Conservation (phyloP, 257 asterid genomes). For the Rehmannia glutinosa region DNA sequence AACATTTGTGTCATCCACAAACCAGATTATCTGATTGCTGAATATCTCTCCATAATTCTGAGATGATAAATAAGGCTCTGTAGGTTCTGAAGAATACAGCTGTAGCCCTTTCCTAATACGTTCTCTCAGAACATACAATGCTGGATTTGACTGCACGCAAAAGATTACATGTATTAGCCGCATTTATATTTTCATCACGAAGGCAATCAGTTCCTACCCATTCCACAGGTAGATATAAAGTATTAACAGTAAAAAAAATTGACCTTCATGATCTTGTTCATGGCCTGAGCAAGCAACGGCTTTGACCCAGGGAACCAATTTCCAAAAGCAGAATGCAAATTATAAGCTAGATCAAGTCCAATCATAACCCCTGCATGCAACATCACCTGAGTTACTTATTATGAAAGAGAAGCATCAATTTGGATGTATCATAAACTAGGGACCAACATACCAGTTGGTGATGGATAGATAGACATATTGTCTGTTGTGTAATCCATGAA, state of each 20-base stretch:
- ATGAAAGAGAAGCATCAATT: not conserved
- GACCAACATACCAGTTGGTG: slow-evolving; percentile 77
- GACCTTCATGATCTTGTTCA: slow-evolving; percentile 99
- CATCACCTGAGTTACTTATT: not conserved
- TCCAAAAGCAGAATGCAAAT: slow-evolving; percentile 96
- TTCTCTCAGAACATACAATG: slow-evolving; percentile 88
- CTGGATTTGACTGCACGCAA: slow-evolving; percentile 86
- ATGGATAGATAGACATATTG: slow-evolving; percentile 97
- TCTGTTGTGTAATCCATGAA: slow-evolving; percentile 99
- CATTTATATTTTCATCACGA: not conserved
- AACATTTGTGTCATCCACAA: slow-evolving; percentile 97
- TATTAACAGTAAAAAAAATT: not conserved
- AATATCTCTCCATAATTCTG: slow-evolving; percentile 99
- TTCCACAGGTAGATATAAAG: not conserved
- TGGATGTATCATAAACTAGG: not conserved
- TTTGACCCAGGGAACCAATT: slow-evolving; percentile 99
- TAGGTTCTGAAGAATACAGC: slow-evolving; percentile 96
- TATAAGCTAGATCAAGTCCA: slow-evolving; percentile 95
- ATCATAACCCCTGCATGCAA: slow-evolving; percentile 86
- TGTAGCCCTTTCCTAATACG: slow-evolving; percentile 96
- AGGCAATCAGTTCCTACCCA: not conserved
- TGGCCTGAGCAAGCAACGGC: slow-evolving; percentile 96
- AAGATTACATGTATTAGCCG: slow-evolving; percentile 7
- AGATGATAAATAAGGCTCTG: slow-evolving; percentile 96
- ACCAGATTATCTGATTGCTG: slow-evolving; percentile 99